phyloP scores from a whole-genome alignment of 257 asterid species.

The Solanum chiquidenum region DNA sequence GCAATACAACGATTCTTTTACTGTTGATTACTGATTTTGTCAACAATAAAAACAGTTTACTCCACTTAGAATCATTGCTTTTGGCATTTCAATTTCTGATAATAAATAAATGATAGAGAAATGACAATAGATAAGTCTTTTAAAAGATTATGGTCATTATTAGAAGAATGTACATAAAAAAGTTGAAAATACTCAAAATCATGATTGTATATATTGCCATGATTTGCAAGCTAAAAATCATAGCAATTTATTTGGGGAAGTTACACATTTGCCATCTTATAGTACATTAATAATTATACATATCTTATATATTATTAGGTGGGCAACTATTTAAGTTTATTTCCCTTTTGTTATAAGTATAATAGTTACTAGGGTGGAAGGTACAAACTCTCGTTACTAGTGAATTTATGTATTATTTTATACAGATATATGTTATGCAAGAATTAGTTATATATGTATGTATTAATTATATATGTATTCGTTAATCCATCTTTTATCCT shows the following conservation, averaged over 20 bases:
- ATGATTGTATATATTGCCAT: neutral
- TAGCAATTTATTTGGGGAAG: neutral
- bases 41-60: constrained; percentile 7
- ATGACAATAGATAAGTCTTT: neutral
- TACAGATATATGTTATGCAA: too few relatives aligned
- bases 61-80: neutral
- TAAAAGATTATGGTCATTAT: neutral
- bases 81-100: neutral
- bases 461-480: too few relatives aligned
- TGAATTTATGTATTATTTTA: neutral
- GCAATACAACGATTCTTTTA: neutral
- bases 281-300: too few relatives aligned
- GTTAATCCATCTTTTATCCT: neutral
- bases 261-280: neutral
- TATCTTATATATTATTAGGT: neutral
- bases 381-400: neutral
- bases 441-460: too few relatives aligned
- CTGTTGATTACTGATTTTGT: neutral
- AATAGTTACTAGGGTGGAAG: neutral
- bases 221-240: neutral
- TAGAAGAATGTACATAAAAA: neutral
- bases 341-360: neutral
- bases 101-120: neutral
- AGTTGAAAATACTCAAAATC: neutral
- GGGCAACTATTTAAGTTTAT: neutral